Conservation (phyloP, 2,329 filamentous ascomycete genomes). For the Sporothrix inflata region DNA sequence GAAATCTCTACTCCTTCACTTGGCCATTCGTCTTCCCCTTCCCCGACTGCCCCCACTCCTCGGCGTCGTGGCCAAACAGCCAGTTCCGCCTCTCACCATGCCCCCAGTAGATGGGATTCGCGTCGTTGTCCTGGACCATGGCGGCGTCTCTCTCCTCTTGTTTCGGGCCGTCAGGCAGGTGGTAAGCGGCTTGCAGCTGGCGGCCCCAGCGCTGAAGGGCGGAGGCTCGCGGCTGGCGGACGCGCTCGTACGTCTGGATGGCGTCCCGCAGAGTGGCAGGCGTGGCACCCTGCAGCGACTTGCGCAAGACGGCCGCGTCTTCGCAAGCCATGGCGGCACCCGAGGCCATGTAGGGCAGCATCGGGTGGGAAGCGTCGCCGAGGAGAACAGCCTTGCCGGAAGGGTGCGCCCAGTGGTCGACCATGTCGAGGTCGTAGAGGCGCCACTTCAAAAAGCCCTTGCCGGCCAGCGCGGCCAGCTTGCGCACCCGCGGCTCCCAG, state of each 20-base stretch:
- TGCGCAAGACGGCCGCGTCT: slow-evolving; percentile 43
- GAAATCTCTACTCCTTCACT: neutral
- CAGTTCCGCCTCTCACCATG: slow-evolving; percentile 42
- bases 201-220: slow-evolving; percentile 34
- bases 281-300: slow-evolving; percentile 21
- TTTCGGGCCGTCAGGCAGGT: slow-evolving; percentile 35
- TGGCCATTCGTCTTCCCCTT: neutral
- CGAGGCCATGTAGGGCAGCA: slow-evolving; percentile 53
- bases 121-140: slow-evolving; percentile 30
- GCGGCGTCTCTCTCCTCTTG: slow-evolving; percentile 33
- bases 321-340: slow-evolving; percentile 51
- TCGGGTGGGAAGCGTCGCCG: slow-evolving; percentile 52
- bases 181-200: slow-evolving; percentile 36
- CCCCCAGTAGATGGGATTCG: slow-evolving; percentile 38
- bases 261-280: slow-evolving; percentile 7
- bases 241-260: slow-evolving; percentile 29
- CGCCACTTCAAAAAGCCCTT: slow-evolving; percentile 50
- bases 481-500: slow-evolving; percentile 45
- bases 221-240: slow-evolving; percentile 34
- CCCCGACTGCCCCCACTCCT: neutral
- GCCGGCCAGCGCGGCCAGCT: slow-evolving; percentile 42
- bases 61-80: slow-evolving; percentile 38
- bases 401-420: slow-evolving; percentile 47
- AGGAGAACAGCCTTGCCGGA: slow-evolving; percentile 46
- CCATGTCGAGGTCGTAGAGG: slow-evolving; percentile 47